phyloP scores from a whole-genome alignment of 441 rosid genomes.

The Adansonia madagascariensis region DNA sequence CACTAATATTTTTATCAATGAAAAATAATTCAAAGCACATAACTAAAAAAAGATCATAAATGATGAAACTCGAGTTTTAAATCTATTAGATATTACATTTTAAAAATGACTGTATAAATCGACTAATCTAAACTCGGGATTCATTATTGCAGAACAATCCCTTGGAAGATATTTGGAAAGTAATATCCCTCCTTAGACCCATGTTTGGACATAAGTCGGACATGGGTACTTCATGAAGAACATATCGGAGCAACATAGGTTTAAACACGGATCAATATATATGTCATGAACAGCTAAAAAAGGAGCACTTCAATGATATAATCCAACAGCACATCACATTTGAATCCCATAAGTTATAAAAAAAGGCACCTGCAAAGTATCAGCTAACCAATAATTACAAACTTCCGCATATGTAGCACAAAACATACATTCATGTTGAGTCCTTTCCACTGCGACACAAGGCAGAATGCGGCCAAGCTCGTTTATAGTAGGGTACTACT shows the following conservation, averaged over 20 bases:
- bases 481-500: constrained; percentile 56
- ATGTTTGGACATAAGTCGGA: too few relatives aligned
- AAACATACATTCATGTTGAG: background rate
- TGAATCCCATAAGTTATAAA: background rate
- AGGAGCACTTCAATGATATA: background rate
- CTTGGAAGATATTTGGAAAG: too few relatives aligned
- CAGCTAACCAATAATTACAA: background rate
- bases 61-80: too few relatives aligned
- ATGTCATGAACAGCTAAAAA: background rate
- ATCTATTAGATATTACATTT: too few relatives aligned
- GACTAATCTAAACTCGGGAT: too few relatives aligned
- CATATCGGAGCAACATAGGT: too few relatives aligned
- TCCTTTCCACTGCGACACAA: constrained; percentile 15
- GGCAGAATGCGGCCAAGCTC: constrained; percentile 53
- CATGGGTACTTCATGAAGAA: too few relatives aligned
- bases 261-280: too few relatives aligned
- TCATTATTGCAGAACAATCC: too few relatives aligned
- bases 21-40: background rate
- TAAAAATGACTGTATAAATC: too few relatives aligned
- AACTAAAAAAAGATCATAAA: background rate
- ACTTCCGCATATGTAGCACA: background rate
- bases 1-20: background rate
- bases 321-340: background rate
- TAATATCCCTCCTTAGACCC: too few relatives aligned
- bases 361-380: background rate